Conservation (phyloP, 2,329 filamentous ascomycete genomes). For the Chaetomium sp. region DNA sequence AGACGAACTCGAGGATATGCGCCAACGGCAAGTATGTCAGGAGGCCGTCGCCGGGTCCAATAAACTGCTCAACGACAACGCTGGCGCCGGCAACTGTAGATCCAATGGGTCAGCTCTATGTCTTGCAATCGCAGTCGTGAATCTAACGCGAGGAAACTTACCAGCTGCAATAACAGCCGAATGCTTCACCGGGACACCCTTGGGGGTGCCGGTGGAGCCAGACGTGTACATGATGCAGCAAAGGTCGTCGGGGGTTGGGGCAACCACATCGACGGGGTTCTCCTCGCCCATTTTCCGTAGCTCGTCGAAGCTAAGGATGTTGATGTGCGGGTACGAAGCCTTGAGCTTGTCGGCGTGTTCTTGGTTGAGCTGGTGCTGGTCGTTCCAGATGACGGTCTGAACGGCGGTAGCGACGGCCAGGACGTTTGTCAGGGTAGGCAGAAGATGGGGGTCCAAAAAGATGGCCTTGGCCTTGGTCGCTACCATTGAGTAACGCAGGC, state of each 20-base stretch:
- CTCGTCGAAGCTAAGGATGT: slow-evolving; percentile 54
- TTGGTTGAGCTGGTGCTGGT: slow-evolving; percentile 54
- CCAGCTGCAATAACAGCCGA: slow-evolving; percentile 72
- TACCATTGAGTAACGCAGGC: slow-evolving; percentile 71
- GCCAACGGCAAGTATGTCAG: slow-evolving; percentile 84
- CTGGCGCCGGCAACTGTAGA: slow-evolving; percentile 71
- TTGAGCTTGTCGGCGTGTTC: slow-evolving; percentile 54
- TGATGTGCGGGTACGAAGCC: slow-evolving; percentile 51
- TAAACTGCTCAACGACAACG: slow-evolving; percentile 73
- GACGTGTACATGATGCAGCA: slow-evolving; percentile 77
- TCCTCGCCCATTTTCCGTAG: slow-evolving; percentile 58
- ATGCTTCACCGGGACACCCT: slow-evolving; percentile 78
- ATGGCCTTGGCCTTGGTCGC: slow-evolving; percentile 72
- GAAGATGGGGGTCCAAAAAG: slow-evolving; percentile 72
- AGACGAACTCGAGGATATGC: slow-evolving; percentile 89
- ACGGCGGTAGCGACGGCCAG: slow-evolving; percentile 55
- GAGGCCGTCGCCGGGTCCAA: slow-evolving; percentile 76
- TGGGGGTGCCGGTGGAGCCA: slow-evolving; percentile 79
- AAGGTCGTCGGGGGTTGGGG: slow-evolving; percentile 71
- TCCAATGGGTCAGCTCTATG: slow-evolving; percentile 10
- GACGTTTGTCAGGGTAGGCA: slow-evolving; percentile 59
- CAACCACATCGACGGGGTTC: slow-evolving; percentile 67
- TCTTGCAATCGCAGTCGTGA: neutral
- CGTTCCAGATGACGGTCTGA: slow-evolving; percentile 57
- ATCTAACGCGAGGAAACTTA: slow-evolving; percentile 45